These are phyloP conservation scores for Carex scoparia DNA, from an alignment of 176 grass and related monocot species.

Conservation along the genomic window DNA sequence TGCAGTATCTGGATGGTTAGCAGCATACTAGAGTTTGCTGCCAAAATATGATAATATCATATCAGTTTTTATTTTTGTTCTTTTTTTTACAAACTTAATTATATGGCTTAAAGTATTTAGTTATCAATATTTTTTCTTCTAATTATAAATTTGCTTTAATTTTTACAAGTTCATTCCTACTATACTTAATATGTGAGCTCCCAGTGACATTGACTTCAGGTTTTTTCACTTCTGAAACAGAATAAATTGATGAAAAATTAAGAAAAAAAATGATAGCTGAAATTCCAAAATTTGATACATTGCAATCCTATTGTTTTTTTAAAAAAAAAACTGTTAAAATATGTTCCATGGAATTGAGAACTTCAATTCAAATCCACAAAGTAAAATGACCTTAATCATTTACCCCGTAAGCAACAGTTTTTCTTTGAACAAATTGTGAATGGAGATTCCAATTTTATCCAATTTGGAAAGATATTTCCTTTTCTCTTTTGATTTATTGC, in stretches of 20 bases:
- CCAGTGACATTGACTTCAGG: not conserved
- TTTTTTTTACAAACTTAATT: too few species aligned
- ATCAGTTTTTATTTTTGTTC: too few species aligned
- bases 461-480: too few species aligned
- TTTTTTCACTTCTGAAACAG: not conserved
- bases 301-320: not conserved
- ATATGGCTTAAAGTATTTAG: too few species aligned
- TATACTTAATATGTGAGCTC: not conserved
- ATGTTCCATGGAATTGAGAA: not conserved
- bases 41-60: too few species aligned
- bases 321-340: not conserved
- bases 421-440: not conserved
- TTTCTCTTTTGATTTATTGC: not conserved
- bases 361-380: not conserved
- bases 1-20: not conserved
- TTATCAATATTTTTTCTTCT: not conserved
- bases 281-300: not conserved
- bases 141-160: not conserved
- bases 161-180: not conserved
- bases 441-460: not conserved
- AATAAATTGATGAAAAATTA: not conserved
- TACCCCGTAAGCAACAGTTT: not conserved
- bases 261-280: not conserved
- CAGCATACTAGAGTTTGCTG: not conserved
- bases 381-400: not conserved